Conservation (phyloP, 371 early-diverging fungal genomes). For the Apophysomyces ossiformis region DNA sequence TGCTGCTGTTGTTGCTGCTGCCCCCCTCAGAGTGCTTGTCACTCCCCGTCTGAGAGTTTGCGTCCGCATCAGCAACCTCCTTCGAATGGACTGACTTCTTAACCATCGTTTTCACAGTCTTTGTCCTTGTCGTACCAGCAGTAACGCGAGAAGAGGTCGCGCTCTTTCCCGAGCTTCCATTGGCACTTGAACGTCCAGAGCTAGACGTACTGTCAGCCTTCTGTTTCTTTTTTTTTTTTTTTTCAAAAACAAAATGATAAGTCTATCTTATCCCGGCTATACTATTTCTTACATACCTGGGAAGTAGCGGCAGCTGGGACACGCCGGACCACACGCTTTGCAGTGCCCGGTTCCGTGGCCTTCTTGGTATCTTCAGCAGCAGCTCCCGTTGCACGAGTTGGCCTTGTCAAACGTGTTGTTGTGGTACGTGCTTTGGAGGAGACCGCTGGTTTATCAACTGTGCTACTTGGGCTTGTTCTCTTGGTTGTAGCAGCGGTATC, state of each 20-base stretch:
- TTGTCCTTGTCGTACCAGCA: background rate
- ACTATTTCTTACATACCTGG: conserved; percentile 4
- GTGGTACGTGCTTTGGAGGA: conserved; percentile 3
- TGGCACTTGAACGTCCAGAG: background rate
- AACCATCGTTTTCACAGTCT: background rate
- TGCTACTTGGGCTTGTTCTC: conserved; percentile 20
- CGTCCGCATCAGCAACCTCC: background rate
- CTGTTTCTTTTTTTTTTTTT: background rate
- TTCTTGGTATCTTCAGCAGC: conserved; percentile 9
- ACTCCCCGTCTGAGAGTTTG: background rate
- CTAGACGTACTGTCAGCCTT: background rate
- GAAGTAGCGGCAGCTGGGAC: conserved; percentile 13
- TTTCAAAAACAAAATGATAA: background rate
- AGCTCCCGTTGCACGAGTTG: conserved; percentile 13
- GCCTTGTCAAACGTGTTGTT: conserved; percentile 10
- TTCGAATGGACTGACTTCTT: background rate
- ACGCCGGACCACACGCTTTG: conserved; percentile 19
- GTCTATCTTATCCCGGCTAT: background rate
- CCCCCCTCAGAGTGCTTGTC: background rate
- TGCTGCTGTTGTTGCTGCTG: too few relatives aligned
- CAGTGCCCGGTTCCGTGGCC: conserved; percentile 4
- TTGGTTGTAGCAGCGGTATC: conserved; percentile 7
- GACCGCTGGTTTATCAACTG: conserved; percentile 1
- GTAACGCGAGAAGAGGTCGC: background rate
- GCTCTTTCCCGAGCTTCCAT: background rate